These are phyloP conservation scores for Albugo candida DNA, from an alignment of 352 stramenopile species.

Conservation along the genomic window DNA sequence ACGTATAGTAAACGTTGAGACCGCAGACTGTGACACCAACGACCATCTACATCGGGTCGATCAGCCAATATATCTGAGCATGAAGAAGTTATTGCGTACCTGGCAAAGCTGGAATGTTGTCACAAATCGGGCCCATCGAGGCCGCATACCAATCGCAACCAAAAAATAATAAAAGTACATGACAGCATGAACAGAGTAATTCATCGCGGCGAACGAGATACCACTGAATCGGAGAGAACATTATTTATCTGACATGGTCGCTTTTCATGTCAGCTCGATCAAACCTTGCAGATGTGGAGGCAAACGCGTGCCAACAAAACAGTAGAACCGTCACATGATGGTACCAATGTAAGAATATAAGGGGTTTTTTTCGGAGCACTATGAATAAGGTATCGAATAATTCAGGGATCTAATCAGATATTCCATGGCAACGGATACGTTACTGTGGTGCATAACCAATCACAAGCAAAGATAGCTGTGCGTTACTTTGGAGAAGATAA, in stretches of 20 bases:
- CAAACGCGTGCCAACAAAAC: slow-evolving; percentile 92
- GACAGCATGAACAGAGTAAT: slow-evolving; percentile 93
- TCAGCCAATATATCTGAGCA: neutral
- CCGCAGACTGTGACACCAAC: slow-evolving; percentile 50
- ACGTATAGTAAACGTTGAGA: slow-evolving; percentile 67
- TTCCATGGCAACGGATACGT: slow-evolving; percentile 2
- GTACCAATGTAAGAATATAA: slow-evolving; percentile 98
- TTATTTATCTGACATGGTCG: neutral
- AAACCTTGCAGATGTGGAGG: no score
- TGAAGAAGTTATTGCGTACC: slow-evolving; percentile 22
- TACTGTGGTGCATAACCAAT: slow-evolving; percentile 5
- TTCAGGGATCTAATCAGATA: slow-evolving; percentile 46
- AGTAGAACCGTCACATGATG: slow-evolving; percentile 96
- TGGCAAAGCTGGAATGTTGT: slow-evolving; percentile 84
- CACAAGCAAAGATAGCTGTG: neutral
- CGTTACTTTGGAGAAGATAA: slow-evolving; percentile 77
- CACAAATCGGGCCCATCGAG: slow-evolving; percentile 57
- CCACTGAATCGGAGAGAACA: slow-evolving; percentile 16
- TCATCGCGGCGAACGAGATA: slow-evolving; percentile 96
- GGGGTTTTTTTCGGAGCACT: slow-evolving; percentile 90
- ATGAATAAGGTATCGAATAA: slow-evolving; percentile 95
- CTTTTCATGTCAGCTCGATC: no score
- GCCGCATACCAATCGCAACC: slow-evolving; percentile 58
- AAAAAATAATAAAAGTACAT: slow-evolving; percentile 97
- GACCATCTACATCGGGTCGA: slow-evolving; percentile 22